Percentiles rank a stretch among this genome's conserved stretches.
These are phyloP conservation scores for Nadsonia starkeyi-henricii DNA, from an alignment of 1,139 yeast species.

Conservation along the genomic window DNA sequence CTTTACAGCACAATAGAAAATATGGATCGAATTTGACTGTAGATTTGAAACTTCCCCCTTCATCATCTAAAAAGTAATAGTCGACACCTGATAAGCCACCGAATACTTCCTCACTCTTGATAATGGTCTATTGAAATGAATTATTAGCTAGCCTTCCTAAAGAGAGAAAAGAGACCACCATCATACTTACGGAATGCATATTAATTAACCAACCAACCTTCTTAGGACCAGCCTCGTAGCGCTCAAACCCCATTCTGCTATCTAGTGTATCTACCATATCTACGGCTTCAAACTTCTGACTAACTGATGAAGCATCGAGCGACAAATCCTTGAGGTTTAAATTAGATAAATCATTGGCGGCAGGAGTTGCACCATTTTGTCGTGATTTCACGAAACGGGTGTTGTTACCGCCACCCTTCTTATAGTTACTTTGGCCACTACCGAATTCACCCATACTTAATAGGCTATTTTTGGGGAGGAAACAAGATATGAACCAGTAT, in stretches of 20 bases:
- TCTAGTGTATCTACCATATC: conserved; percentile 32
- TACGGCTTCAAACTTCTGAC: conserved; percentile 16
- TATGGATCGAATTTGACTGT: conserved; percentile 80
- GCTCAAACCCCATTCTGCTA: conserved; percentile 68
- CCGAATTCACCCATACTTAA: background rate
- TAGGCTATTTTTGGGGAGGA: background rate
- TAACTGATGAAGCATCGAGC: conserved; percentile 21
- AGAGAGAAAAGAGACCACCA: background rate
- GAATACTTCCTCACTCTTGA: conserved; percentile 40
- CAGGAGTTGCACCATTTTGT: background rate
- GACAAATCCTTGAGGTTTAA: background rate
- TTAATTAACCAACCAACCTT: conserved; percentile 73
- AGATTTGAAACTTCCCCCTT: conserved; percentile 90
- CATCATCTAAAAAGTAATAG: conserved; percentile 90
- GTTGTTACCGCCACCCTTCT: background rate
- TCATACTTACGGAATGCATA: conserved; percentile 34
- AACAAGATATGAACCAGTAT: conserved; percentile 1
- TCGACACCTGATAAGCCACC: conserved; percentile 81
- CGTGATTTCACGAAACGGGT: background rate
- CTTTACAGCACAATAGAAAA: conserved; percentile 56
- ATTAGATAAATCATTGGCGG: background rate
- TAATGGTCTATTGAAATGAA: conserved; percentile 27
- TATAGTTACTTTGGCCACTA: background rate
- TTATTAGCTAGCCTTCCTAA: conserved; percentile 1
- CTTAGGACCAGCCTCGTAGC: conserved; percentile 54